These are phyloP conservation scores for Cocos nucifera DNA, from an alignment of 176 grass and related monocot genomes.

Conservation along the genomic window DNA sequence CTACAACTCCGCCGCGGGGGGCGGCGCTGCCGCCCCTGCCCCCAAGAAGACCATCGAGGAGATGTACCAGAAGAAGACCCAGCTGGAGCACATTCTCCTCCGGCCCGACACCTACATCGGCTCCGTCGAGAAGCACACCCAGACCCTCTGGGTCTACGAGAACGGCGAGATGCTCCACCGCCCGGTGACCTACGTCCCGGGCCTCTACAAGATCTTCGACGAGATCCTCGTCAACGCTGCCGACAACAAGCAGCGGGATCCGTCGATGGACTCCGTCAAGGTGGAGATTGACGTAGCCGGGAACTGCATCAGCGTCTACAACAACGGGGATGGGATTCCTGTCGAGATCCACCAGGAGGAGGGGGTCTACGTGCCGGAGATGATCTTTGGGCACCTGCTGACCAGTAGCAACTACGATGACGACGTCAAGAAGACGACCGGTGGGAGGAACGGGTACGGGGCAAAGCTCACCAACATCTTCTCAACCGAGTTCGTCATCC, in stretches of 20 bases:
- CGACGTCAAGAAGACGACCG: constrained; percentile 78
- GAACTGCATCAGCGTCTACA: constrained; percentile 63
- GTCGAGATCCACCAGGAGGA: constrained; percentile 90
- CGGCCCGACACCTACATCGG: constrained; percentile 88
- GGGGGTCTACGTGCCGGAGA: constrained; percentile 76
- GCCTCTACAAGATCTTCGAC: constrained; percentile 96
- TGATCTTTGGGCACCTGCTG: constrained; percentile 95
- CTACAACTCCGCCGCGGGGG: constrained; percentile 42
- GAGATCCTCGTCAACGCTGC: constrained; percentile 97
- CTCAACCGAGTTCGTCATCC: constrained; percentile 86
- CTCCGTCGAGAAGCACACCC: constrained; percentile 61
- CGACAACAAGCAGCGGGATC: constrained; percentile 96
- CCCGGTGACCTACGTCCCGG: constrained; percentile 62
- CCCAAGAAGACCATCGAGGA: constrained; percentile 71
- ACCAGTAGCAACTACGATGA: constrained; percentile 97
- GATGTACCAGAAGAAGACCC: constrained; percentile 85
- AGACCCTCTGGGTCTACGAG: constrained; percentile 72
- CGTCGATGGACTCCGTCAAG: constrained; percentile 62
- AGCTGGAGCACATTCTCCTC: constrained; percentile 89
- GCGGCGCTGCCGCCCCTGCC: not conserved
- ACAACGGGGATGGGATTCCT: constrained; percentile 77
- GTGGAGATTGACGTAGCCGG: constrained; percentile 60
- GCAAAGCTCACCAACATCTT: constrained; percentile 97
- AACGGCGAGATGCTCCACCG: constrained; percentile 46
- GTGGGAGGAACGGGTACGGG: constrained; percentile 89